Evolutionary conservation across 305 asterid genomes (phyloP).

Genomic region (Striga hermonthica): DNA sequence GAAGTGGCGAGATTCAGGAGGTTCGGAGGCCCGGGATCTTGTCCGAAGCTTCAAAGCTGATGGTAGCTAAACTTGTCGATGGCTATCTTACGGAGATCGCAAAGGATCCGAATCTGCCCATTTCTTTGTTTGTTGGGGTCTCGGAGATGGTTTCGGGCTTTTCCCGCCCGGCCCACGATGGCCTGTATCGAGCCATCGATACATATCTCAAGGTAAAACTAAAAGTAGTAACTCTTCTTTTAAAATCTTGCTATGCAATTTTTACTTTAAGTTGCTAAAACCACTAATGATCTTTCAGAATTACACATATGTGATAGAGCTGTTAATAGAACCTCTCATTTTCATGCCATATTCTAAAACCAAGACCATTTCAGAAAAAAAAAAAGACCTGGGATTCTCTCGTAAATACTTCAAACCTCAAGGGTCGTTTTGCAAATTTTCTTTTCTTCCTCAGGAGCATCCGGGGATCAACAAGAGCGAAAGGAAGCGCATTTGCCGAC

Average conservation of each 20-base stretch:
- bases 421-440: background rate
- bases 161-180: slow-evolving; percentile 75
- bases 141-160: slow-evolving; percentile 76
- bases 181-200: slow-evolving; percentile 84
- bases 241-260: background rate
- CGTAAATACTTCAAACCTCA: background rate
- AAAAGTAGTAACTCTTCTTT: background rate
- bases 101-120: slow-evolving; percentile 69
- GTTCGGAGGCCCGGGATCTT: slow-evolving; percentile 68
- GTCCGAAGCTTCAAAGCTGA: slow-evolving; percentile 91
- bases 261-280: background rate
- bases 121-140: slow-evolving; percentile 53
- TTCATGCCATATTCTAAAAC: no score
- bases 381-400: no score
- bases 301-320: no score
- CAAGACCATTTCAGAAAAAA: no score
- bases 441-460: slow-evolving; percentile 52
- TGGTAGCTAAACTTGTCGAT: slow-evolving; percentile 87
- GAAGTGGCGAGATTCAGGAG: slow-evolving; percentile 56
- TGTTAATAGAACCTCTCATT: no score
- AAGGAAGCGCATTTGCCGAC: slow-evolving; percentile 68
- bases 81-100: slow-evolving; percentile 83
- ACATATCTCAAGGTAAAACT: slow-evolving; percentile 71
- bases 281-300: no score
- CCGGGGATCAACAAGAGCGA: slow-evolving; percentile 88